Conservation (phyloP, 495 filamentous ascomycete genomes). For the Copromyces sp. region DNA sequence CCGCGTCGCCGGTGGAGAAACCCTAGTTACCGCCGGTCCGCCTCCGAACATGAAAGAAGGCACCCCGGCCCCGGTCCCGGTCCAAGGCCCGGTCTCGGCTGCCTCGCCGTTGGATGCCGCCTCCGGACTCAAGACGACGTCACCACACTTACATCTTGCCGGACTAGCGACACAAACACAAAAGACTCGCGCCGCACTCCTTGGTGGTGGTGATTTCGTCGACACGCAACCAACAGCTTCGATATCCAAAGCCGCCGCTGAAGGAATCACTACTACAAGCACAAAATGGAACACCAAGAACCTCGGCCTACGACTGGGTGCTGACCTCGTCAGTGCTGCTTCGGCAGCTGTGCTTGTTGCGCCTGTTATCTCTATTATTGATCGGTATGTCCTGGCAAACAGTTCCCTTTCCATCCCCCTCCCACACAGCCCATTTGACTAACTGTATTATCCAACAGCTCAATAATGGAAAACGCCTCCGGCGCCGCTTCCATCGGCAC, state of each 20-base stretch:
- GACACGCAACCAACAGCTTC: neutral
- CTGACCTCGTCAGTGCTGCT: conserved; percentile 65
- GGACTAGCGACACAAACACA: neutral
- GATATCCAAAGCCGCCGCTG: neutral
- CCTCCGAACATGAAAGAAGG: neutral
- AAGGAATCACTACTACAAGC: neutral
- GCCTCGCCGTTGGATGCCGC: neutral
- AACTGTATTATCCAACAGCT: conserved; percentile 37
- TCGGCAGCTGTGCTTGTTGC: conserved; percentile 75
- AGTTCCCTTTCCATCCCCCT: neutral
- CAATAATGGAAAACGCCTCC: conserved; percentile 92
- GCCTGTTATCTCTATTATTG: conserved; percentile 83
- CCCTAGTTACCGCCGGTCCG: neutral
- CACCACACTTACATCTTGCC: neutral
- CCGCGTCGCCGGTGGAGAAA: neutral
- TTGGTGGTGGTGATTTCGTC: neutral
- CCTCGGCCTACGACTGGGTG: conserved; percentile 53
- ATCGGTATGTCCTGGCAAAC: conserved; percentile 49
- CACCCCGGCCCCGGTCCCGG: neutral
- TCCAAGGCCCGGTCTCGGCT: neutral
- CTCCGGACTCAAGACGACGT: neutral
- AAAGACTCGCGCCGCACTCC: neutral
- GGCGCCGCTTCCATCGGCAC: conserved; percentile 60
- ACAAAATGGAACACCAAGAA: conserved; percentile 68
- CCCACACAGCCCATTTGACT: neutral